phyloP scores from a whole-genome alignment of 2,329 filamentous ascomycete species.

The Cercospora nicotianae region DNA sequence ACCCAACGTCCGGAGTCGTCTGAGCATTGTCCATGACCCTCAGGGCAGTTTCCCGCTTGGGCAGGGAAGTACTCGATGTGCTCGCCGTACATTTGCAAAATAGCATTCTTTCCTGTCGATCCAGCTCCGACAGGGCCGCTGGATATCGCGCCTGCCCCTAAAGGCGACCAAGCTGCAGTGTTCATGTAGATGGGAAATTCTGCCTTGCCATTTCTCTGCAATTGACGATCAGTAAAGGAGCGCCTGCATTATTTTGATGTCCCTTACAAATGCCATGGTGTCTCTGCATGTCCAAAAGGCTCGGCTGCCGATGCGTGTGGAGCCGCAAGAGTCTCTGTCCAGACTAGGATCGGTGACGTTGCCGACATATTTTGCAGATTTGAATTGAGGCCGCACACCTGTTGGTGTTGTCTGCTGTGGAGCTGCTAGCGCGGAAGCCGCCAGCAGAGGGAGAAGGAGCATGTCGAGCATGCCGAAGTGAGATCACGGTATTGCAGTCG shows the following conservation, averaged over 20 bases:
- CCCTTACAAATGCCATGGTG: constrained; percentile 20
- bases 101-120: constrained; percentile 21
- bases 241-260: not conserved
- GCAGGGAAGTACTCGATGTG: constrained; percentile 21
- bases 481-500: not conserved
- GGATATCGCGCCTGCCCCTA: constrained; percentile 4
- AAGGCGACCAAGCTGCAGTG: constrained; percentile 27
- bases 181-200: constrained; percentile 23
- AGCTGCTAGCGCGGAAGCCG: constrained; percentile 9
- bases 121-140: constrained; percentile 19
- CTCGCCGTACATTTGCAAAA: constrained; percentile 24
- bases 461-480: not conserved
- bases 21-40: constrained; percentile 15
- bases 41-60: constrained; percentile 14
- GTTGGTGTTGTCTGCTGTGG: constrained; percentile 8
- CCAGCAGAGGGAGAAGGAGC: constrained; percentile 5
- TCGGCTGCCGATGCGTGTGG: constrained; percentile 22
- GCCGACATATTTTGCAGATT: constrained; percentile 19
- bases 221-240: not conserved
- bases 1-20: constrained; percentile 24
- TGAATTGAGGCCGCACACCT: constrained; percentile 14
- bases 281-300: constrained; percentile 32
- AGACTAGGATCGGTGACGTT: constrained; percentile 26
- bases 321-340: constrained; percentile 30
- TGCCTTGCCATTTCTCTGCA: constrained; percentile 11